A percentile compares a stretch with the other conserved stretches of the same genome.
These are phyloP conservation scores for Triticum aestivum DNA, from an alignment of 176 grass and related monocot species.

Conservation along the genomic window IWGSC_CS_RefSeq_v2.1 NC_057814.1:7806513-7807012, in stretches of 20 bases:
- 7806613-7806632: background rate
- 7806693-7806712: slow-evolving; percentile 42
- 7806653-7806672: slow-evolving; percentile 11
- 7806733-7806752: background rate
- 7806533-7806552: slow-evolving; percentile 57
- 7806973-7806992: background rate
- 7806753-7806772: background rate
- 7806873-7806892: slow-evolving; percentile 46
- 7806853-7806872: slow-evolving; percentile 55
- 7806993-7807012: background rate
- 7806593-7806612: background rate
- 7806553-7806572: slow-evolving; percentile 34
- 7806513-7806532: slow-evolving; percentile 88
- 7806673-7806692: background rate
- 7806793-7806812: background rate
- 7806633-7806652: slow-evolving; percentile 41
- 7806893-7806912: slow-evolving; percentile 19
- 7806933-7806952: background rate
- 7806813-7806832: background rate
- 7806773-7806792: background rate
- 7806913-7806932: background rate
- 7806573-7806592: slow-evolving; percentile 63
- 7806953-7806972: background rate
- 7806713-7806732: slow-evolving; percentile 66
- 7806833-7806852: background rate